phyloP scores from a whole-genome alignment of 768 basidiomycete genomes.

The Xerocomellus dryophilus region DNA sequence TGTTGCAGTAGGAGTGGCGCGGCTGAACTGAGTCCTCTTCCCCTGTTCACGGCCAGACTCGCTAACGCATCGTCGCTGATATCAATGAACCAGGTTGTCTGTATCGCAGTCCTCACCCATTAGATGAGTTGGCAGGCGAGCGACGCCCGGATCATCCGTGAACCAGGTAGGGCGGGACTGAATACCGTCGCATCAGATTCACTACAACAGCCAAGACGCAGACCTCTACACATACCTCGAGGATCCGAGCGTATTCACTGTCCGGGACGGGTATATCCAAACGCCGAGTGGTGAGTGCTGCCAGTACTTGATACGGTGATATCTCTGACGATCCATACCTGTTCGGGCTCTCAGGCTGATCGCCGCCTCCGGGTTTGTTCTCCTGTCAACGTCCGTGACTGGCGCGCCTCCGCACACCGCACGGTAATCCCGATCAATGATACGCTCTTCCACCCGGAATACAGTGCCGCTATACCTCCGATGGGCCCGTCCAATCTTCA shows the following conservation, averaged over 20 bases:
- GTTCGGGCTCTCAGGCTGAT: too few species aligned
- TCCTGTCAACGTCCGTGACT: not conserved
- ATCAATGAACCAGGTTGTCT: not conserved
- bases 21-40: constrained; percentile 43
- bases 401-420: not conserved
- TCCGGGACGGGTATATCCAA: constrained; percentile 50
- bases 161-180: too few species aligned
- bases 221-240: constrained; percentile 62
- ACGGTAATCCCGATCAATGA: not conserved
- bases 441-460: not conserved
- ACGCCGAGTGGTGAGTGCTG: constrained; percentile 41
- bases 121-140: constrained; percentile 62
- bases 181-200: constrained; percentile 42
- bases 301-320: too few species aligned
- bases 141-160: too few species aligned
- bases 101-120: constrained; percentile 49
- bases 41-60: not conserved
- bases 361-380: not conserved
- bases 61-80: not conserved
- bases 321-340: not conserved
- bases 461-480: not conserved
- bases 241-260: constrained; percentile 50
- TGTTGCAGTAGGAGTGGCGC: constrained; percentile 57
- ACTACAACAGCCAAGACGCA: constrained; percentile 57
- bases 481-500: not conserved